Conservation (phyloP, 306 rosid genomes). For the Pterocarpus macrocarpus region DNA sequence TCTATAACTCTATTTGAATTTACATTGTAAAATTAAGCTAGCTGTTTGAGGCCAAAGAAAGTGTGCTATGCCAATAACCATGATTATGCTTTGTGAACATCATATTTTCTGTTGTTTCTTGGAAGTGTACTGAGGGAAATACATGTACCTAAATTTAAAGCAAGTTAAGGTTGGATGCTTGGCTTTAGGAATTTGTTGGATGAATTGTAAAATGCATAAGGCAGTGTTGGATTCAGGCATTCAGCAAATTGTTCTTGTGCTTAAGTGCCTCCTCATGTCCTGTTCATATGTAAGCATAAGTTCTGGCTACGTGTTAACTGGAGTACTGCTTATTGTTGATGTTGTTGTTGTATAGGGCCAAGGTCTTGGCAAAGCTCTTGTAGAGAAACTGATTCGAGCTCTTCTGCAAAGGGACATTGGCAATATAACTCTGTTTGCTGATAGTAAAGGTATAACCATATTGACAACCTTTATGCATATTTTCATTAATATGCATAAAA, state of each 20-base stretch:
- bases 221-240: slow-evolving; percentile 18
- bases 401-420: slow-evolving; percentile 95
- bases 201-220: slow-evolving; percentile 19
- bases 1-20: slow-evolving; percentile 22
- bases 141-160: slow-evolving; percentile 16
- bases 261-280: not conserved
- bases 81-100: not conserved
- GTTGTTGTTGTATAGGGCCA: slow-evolving; percentile 73
- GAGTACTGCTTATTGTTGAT: slow-evolving; percentile 33
- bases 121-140: slow-evolving; percentile 10
- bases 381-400: slow-evolving; percentile 86
- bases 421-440: slow-evolving; percentile 91
- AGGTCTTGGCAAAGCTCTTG: slow-evolving; percentile 95
- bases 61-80: slow-evolving; percentile 1
- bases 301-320: slow-evolving; percentile 28
- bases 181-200: slow-evolving; percentile 20
- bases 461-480: slow-evolving; percentile 14
- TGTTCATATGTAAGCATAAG: slow-evolving; percentile 2
- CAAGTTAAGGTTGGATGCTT: slow-evolving; percentile 30
- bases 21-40: slow-evolving; percentile 19
- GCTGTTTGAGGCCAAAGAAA: slow-evolving; percentile 4
- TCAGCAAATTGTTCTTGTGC: slow-evolving; percentile 23
- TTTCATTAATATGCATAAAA: slow-evolving; percentile 23
- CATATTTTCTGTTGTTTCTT: slow-evolving; percentile 26
- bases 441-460: slow-evolving; percentile 77